Evolutionary conservation across 2,329 filamentous ascomycete species (phyloP), one percentile per base, ranked within the genome.

Genomic region (Camptophora hylomeconis): DNA sequence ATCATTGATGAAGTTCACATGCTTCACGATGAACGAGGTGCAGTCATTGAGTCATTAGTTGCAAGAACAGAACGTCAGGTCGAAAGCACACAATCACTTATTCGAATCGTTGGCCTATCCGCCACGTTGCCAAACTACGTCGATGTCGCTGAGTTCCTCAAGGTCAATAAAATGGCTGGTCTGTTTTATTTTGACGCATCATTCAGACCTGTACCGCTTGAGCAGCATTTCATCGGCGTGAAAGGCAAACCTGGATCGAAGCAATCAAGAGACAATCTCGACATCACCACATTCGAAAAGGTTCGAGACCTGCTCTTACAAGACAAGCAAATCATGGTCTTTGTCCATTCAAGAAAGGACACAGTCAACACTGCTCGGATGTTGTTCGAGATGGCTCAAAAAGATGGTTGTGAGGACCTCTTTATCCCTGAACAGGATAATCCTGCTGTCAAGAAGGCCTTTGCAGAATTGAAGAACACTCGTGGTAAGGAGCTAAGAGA

Each of bases 1-100:
- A 95, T 98, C 46, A 95, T 98, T 38, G 89, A 98, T 53, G 89
- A 98, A 58, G 89, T 98, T 1, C 89, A 98, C 50, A 98, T 98
- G 92, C 75, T 98, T 45, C 92, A 98, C 47, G 89, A 98, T 51
- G 89, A 95, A 54, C 75, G 89, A 51, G 89, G 89, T 48, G 84
- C 92, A 8, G 92, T 98, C 1, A 68, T 99, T 16, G 89, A 99
- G 51, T 94, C 87, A 5, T 65, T 99, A 13, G 92, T 98, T 10
- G 89, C 89, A 7, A 73, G 89, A 45, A 99, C 92, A 0, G 79
- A 95, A 57, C 69, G 89, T 39, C 89, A 98, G 48, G 92, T 98
- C 0, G 92, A 99, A 57, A 94, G 86, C 52, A 98, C 89, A 0
- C 89, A 98, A 53, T 94, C 84, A 2, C 66, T 98, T 26, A 98